Evolutionary conservation across 768 basidiomycete species (phyloP).

Genomic region (Suillus fuscotomentosus): DNA sequence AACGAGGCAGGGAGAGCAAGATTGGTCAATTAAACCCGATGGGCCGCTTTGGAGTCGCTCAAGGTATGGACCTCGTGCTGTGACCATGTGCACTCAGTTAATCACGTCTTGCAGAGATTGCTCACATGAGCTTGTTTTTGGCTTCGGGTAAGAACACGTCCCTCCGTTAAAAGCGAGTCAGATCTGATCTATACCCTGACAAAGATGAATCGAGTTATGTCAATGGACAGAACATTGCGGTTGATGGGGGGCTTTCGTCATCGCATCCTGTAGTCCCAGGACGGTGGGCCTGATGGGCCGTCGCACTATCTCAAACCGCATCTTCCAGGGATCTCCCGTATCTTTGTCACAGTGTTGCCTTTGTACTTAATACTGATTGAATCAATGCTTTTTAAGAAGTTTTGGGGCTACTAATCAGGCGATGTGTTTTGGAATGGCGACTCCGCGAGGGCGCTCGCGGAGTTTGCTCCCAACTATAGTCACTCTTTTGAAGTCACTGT

Average conservation of each 20-base stretch:
- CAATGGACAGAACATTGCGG: conserved; percentile 84
- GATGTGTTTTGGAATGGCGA: conserved; percentile 4
- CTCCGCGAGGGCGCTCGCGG: conserved; percentile 26
- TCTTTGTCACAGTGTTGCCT: conserved; percentile 3
- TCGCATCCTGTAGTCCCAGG: conserved; percentile 82
- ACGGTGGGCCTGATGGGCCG: conserved; percentile 51
- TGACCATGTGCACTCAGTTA: conserved; percentile 15
- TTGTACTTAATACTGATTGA: conserved; percentile 5
- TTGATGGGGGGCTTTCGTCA: conserved; percentile 83
- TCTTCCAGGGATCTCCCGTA: neutral
- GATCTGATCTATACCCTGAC: conserved; percentile 8
- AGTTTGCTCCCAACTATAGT: conserved; percentile 15
- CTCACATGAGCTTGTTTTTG: conserved; percentile 79
- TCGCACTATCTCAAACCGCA: neutral
- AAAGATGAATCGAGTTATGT: conserved; percentile 89
- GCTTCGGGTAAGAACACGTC: conserved; percentile 65
- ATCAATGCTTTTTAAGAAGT: neutral
- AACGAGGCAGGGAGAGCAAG: conserved; percentile 69
- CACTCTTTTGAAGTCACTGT: neutral
- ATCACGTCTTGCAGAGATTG: conserved; percentile 63
- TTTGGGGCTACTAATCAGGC: neutral
- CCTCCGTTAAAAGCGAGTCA: conserved; percentile 5
- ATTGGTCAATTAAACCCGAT: conserved; percentile 82
- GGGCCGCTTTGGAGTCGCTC: conserved; percentile 76
- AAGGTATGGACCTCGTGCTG: conserved; percentile 47